These are phyloP conservation scores for Schizosaccharomyces pombe DNA, from an alignment of 805 yeast species.

Conservation along the genomic window DNA sequence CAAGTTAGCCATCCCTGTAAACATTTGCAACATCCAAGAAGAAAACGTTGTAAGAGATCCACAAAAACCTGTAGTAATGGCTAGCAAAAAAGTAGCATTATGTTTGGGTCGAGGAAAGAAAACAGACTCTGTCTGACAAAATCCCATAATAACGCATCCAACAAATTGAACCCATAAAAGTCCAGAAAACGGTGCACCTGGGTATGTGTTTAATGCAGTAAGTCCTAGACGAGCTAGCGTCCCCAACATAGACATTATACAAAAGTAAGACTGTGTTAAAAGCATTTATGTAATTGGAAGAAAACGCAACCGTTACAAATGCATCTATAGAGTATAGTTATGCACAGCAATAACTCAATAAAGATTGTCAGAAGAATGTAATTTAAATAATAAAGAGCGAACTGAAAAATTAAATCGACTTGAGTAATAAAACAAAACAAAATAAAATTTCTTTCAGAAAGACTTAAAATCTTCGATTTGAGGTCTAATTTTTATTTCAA, in stretches of 20 bases:
- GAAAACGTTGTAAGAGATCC: constrained; percentile 13
- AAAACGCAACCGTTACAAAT: not conserved
- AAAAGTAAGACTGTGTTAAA: constrained; percentile 7
- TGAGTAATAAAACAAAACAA: too few species aligned
- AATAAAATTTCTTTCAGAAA: too few species aligned
- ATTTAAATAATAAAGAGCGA: too few species aligned
- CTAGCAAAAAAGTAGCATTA: constrained; percentile 7
- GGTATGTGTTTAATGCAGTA: constrained; percentile 8
- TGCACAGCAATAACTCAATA: not conserved
- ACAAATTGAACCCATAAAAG: constrained; percentile 12
- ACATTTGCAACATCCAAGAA: constrained; percentile 11
- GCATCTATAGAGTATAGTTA: not conserved
- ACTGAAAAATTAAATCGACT: too few species aligned
- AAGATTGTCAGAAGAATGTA: too few species aligned
- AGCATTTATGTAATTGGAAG: not conserved
- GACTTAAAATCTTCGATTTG: too few species aligned
- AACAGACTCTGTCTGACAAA: constrained; percentile 6
- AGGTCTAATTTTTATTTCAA: too few species aligned
- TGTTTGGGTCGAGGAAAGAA: constrained; percentile 3
- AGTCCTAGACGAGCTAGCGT: constrained; percentile 11
- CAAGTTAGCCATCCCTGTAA: constrained; percentile 11
- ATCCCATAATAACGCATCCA: constrained; percentile 13
- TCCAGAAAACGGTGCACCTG: constrained; percentile 8
- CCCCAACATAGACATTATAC: constrained; percentile 11
- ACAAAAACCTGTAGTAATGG: constrained; percentile 13